Evolutionary conservation across 2,329 filamentous ascomycete species (phyloP).

Genomic region (Cladophialophora exuberans): DNA sequence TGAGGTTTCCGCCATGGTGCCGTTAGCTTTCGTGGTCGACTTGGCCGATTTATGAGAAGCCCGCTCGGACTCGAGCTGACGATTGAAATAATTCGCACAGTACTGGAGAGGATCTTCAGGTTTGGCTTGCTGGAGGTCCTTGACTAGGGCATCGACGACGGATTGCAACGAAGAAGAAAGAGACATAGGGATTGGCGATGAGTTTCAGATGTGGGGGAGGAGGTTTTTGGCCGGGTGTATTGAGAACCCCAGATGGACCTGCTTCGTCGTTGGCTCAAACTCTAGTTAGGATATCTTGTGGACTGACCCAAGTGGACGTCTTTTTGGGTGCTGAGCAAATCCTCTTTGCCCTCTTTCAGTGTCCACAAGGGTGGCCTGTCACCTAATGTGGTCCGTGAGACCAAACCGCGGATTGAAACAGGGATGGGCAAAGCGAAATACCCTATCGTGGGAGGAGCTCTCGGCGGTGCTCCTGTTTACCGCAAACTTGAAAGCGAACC

Average conservation of each 20-base stretch:
- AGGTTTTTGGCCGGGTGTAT: conserved; percentile 9
- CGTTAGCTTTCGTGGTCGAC: conserved; percentile 46
- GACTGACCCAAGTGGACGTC: conserved; percentile 8
- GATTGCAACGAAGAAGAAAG: conserved; percentile 60
- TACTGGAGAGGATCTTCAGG: conserved; percentile 70
- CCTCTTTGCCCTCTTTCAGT: no score
- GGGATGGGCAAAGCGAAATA: conserved; percentile 12
- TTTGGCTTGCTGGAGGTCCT: conserved; percentile 61
- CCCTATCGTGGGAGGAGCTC: conserved; percentile 13
- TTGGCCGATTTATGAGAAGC: conserved; percentile 52
- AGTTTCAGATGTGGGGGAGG: conserved; percentile 28
- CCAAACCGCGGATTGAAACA: conserved; percentile 8
- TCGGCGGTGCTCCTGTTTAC: neutral
- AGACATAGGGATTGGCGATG: conserved; percentile 42
- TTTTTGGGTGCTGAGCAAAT: conserved; percentile 14
- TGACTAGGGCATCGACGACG: conserved; percentile 66
- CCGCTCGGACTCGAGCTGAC: conserved; percentile 68
- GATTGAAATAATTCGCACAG: conserved; percentile 70
- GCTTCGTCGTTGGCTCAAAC: conserved; percentile 18
- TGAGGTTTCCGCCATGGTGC: conserved; percentile 70
- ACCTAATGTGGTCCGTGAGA: conserved; percentile 11
- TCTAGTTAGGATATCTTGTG: conserved; percentile 7
- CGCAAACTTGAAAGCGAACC: conserved; percentile 17
- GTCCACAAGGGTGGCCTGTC: conserved; percentile 23
- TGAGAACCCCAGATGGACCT: conserved; percentile 4